Percentiles rank a stretch among this genome's conserved stretches.
Conservation (phyloP, 2,329 filamentous ascomycete species). For the Alternaria gaisen region DNA sequence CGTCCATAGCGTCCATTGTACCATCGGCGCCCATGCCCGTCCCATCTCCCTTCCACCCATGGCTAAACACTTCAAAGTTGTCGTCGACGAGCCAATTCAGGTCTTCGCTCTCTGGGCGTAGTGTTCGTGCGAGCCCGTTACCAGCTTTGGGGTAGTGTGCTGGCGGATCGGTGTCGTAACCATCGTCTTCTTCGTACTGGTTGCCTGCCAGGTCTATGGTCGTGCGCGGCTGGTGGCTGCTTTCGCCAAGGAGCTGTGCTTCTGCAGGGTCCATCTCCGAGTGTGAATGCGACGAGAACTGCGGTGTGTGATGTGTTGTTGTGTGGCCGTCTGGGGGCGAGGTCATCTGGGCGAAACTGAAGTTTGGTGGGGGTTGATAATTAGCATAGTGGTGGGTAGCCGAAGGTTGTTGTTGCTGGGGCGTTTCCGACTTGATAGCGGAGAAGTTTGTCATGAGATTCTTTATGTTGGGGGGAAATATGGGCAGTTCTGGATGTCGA, state of each 20-base stretch:
- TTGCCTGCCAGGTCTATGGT: constrained; percentile 33
- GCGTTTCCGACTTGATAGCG: constrained; percentile 17
- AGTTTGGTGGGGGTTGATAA: constrained; percentile 23
- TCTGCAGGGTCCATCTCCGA: constrained; percentile 43
- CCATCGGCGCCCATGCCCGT: constrained; percentile 43
- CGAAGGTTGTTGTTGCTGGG: constrained; percentile 5
- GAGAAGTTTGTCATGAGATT: constrained; percentile 32
- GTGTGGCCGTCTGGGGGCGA: constrained; percentile 46
- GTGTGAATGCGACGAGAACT: constrained; percentile 29
- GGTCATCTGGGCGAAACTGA: constrained; percentile 14
- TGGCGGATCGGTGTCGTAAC: constrained; percentile 62
- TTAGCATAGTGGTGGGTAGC: constrained; percentile 13
- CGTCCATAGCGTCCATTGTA: constrained; percentile 28
- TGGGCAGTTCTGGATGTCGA: constrained; percentile 69
- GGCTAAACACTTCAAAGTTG: constrained; percentile 66
- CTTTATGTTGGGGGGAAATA: constrained; percentile 63
- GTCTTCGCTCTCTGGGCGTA: constrained; percentile 67
- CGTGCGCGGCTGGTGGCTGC: constrained; percentile 22
- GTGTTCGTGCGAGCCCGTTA: constrained; percentile 63
- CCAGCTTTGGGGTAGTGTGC: constrained; percentile 70
- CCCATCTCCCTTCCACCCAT: constrained; percentile 52
- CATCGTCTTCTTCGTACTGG: constrained; percentile 56
- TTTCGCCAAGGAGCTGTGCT: constrained; percentile 45
- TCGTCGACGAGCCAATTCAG: constrained; percentile 70
- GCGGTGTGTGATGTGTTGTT: constrained; percentile 29